Evolutionary conservation across 2,329 filamentous ascomycete species (phyloP).

Genomic region (Incumbomyces delicatus): DNA sequence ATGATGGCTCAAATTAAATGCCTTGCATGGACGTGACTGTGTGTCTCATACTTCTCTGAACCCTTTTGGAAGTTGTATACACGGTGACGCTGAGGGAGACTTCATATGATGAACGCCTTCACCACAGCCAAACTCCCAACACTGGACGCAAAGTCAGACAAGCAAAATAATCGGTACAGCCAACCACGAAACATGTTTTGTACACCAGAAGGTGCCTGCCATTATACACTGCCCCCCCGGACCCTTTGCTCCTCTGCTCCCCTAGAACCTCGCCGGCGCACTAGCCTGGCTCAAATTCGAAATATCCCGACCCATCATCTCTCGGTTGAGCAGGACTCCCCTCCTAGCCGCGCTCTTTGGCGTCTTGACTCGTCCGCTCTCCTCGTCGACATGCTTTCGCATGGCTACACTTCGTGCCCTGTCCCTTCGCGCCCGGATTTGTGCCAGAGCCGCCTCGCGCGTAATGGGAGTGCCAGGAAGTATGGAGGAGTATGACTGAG

Average conservation of each 20-base stretch:
- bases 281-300: slow-evolving; percentile 6
- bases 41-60: too few species aligned
- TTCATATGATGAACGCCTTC: too few species aligned
- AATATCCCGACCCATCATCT: slow-evolving; percentile 2
- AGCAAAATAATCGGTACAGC: too few species aligned
- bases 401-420: slow-evolving; percentile 34
- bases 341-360: slow-evolving; percentile 4
- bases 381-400: slow-evolving; percentile 15
- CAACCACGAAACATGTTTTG: too few species aligned
- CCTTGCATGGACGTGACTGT: too few species aligned
- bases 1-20: too few species aligned
- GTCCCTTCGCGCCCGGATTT: slow-evolving; percentile 39
- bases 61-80: too few species aligned
- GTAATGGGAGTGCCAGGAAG: slow-evolving; percentile 35
- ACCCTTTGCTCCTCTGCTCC: background rate
- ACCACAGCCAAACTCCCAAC: too few species aligned
- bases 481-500: slow-evolving; percentile 16
- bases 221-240: too few species aligned
- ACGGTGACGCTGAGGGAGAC: too few species aligned
- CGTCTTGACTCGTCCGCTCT: slow-evolving; percentile 4
- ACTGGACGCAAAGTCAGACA: background rate
- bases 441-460: slow-evolving; percentile 39
- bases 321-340: slow-evolving; percentile 4
- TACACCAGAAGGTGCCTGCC: too few species aligned
- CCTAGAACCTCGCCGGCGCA: slow-evolving; percentile 8